Percentiles rank a stretch among this genome's conserved stretches.
phyloP scores from a whole-genome alignment of 306 rosid species.

The Quercus aquifolioides region DNA sequence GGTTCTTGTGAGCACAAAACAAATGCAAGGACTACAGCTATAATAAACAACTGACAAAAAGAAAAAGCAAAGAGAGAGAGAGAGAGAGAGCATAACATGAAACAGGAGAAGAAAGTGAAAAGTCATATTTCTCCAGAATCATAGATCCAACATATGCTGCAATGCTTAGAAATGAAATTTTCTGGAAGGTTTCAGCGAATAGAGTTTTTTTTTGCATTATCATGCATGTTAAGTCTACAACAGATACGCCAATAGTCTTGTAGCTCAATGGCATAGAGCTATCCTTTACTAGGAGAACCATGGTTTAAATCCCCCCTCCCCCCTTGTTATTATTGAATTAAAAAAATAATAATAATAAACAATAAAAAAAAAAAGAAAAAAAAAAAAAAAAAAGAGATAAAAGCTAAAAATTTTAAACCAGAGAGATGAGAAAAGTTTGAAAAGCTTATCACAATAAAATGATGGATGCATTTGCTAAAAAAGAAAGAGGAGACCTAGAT shows the following conservation, averaged over 20 bases:
- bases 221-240: neutral
- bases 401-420: too few species aligned
- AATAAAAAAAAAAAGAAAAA: neutral
- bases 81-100: neutral
- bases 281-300: too few species aligned
- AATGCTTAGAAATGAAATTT: neutral
- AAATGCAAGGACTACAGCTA: conserved; percentile 9
- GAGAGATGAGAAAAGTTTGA: neutral
- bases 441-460: neutral
- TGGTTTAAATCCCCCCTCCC: too few species aligned
- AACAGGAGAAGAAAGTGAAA: neutral
- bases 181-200: neutral
- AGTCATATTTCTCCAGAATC: neutral
- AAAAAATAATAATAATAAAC: too few species aligned
- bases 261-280: too few species aligned
- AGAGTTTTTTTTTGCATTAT: neutral
- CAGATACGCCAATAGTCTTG: neutral
- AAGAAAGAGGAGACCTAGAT: neutral
- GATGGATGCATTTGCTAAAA: neutral
- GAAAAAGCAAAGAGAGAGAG: neutral
- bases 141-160: neutral
- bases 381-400: neutral
- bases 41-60: neutral
- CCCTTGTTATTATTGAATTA: too few species aligned
- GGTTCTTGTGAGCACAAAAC: conserved; percentile 20